A percentile compares a stretch with the other conserved stretches of the same genome.
These are phyloP conservation scores for Bombardia bombarda DNA, from an alignment of 495 filamentous ascomycete genomes.

Conservation along the genomic window DNA sequence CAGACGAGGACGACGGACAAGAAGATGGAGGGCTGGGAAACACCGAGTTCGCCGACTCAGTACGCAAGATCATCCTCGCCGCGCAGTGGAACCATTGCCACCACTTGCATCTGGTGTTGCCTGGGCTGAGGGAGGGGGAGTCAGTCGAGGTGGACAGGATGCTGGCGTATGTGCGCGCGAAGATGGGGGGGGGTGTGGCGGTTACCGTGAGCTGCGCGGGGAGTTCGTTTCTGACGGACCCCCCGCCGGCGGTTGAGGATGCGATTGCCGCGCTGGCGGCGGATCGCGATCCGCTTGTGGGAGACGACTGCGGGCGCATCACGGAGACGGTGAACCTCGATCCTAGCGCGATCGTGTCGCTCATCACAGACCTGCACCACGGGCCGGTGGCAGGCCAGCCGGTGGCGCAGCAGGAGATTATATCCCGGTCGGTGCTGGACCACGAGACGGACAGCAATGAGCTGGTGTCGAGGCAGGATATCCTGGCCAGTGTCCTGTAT, in stretches of 20 bases:
- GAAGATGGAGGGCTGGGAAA: conserved; percentile 12
- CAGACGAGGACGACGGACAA: conserved; percentile 7
- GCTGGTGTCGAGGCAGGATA: conserved; percentile 22
- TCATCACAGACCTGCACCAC: conserved; percentile 35
- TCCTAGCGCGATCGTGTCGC: conserved; percentile 30
- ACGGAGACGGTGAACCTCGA: conserved; percentile 32
- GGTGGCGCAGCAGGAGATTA: conserved; percentile 23
- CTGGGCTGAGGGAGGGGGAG: conserved; percentile 16
- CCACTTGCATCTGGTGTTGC: conserved; percentile 18
- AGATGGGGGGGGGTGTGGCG: conserved; percentile 13
- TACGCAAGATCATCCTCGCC: conserved; percentile 18
- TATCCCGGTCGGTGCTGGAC: conserved; percentile 22
- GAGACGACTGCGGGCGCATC: conserved; percentile 19
- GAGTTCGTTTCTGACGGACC: conserved; percentile 12
- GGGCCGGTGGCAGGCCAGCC: conserved; percentile 20
- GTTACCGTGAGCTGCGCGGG: conserved; percentile 21
- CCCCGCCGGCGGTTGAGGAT: conserved; percentile 9
- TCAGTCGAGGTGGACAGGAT: conserved; percentile 19
- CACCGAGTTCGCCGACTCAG: conserved; percentile 20
- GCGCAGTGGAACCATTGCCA: conserved; percentile 28
- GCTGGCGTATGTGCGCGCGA: conserved; percentile 12
- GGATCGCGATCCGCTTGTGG: conserved; percentile 13
- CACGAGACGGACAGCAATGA: conserved; percentile 25
- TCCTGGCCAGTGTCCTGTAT: conserved; percentile 25
- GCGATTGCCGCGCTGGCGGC: conserved; percentile 16